Base-by-base conservation (phyloP, 192 early-diverging fungal genomes). In the Coemansia sp. region DNA sequence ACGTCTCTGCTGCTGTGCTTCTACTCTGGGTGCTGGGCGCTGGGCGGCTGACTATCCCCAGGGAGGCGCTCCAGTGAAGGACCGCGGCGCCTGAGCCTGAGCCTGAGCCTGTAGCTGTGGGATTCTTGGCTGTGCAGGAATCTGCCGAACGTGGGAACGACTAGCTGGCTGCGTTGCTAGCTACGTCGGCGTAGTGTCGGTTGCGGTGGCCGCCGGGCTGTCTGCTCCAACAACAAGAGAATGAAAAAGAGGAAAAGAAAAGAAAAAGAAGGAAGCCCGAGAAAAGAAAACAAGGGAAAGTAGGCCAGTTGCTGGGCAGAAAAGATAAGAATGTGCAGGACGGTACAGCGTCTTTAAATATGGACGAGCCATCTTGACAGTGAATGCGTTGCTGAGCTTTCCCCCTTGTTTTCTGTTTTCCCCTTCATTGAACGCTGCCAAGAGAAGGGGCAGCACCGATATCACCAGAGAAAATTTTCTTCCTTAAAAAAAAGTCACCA, bases 61-160 rank as follows among this genome's bases (percentile, higher is more conserved):
- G 58, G 76, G 76, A 19, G 76, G 76, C 67, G 76, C 76, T 39
- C 68, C 70, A 39, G 63, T 63, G 61, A 77, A 69, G 55, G 51
- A 72, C 66, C 67, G 76, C 64, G 65, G 68, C 63, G 70, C 55
- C 25, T 25, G 25, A 25, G 70, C 55, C n/a, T n/a, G n/a, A n/a
- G n/a, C n/a, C 50, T 55, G 63, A 55, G 61, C 64, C 60, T 64
- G 53, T 58, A 59, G 43, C 19, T 38, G 70, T 20, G 59, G 44
- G 67, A 77, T 77, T 61, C 63, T 25, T 25, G 25, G 25, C 25
- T 2, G 25, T 25, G 25, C 2, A 25, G 25, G 25, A 25, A 25
- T 25, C 25, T 25, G 25, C 25, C 25, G 25, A 25, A 25, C 25
- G 25, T 1, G 25, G 25, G 25, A 25, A 25, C 25, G 25, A 25